Evolutionary conservation across 2,329 filamentous ascomycete genomes (phyloP), one percentile per base, ranked within the genome.

Genomic region (Amesomyces nigricolor): DNA sequence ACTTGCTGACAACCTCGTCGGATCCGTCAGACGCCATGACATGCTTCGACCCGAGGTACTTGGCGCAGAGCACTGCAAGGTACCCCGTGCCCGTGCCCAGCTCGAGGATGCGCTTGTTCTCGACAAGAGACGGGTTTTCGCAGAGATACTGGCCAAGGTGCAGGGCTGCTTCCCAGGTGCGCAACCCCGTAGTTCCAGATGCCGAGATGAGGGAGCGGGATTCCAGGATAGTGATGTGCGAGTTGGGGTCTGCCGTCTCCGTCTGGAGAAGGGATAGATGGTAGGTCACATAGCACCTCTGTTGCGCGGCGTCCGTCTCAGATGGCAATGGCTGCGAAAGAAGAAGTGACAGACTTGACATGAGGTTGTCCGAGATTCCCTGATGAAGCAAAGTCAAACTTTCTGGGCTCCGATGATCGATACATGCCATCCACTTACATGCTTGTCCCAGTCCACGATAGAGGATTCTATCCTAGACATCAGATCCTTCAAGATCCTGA

Each of bases 321-420:
- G 83, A 78, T n/a, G 81, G 83, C 14, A 87, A 71, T 14, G 83
- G 81, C 30, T 78, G 75, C 17, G 78, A 75, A 55, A 95, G 77
- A 22, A 94, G 77, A 58, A 76, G 70, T 52, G 85, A 82, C 62
- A 95, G 78, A 38, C 77, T 75, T 53, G 77, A 76, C 79, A 92
- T 88, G 64, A 96, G 79, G 69, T 86, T 78, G 71, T 95, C 89
- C 59, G 87, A 90, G 46, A 96, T 85, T 69, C 87, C 90, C 91
- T 96, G 47, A 10, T 17, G 16, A 35, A 37, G 11, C 49, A 13
- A 22, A 16, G 53, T 49, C 22, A 40, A 14, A 29, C 16, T 32
- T 13, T 35, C 43, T 6, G 13, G 29, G 6, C 4, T 16, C n/a
- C 11, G n/a, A 17, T 14, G 3, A 5, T 10, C 39, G 6, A 22